phyloP scores from a whole-genome alignment of 805 yeast genomes.

The Metschnikowia hibisci region DNA sequence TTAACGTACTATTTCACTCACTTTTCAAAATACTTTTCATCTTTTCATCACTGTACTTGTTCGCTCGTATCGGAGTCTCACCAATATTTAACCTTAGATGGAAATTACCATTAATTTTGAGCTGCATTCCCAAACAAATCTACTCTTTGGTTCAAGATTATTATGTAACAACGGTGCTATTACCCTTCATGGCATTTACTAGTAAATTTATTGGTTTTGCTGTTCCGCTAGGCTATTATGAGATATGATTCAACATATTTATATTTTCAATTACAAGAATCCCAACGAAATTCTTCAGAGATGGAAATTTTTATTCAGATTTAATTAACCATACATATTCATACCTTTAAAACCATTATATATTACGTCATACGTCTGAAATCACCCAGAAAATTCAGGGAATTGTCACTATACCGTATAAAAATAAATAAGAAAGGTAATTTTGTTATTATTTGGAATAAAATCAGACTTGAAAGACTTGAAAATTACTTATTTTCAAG shows the following conservation, averaged over 20 bases:
- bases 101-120: slow-evolving; percentile 36
- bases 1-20: slow-evolving; percentile 44
- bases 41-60: slow-evolving; percentile 46
- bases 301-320: slow-evolving; percentile 75
- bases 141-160: slow-evolving; percentile 29
- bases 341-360: too few relatives aligned
- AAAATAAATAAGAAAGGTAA: too few relatives aligned
- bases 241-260: slow-evolving; percentile 74
- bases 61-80: slow-evolving; percentile 47
- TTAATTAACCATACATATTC: too few relatives aligned
- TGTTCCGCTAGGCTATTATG: slow-evolving; percentile 83
- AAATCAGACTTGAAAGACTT: too few relatives aligned
- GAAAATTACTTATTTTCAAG: too few relatives aligned
- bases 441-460: too few relatives aligned
- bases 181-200: too few relatives aligned
- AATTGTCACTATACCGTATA: too few relatives aligned
- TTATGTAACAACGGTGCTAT: slow-evolving; percentile 37
- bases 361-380: too few relatives aligned
- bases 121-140: slow-evolving; percentile 42
- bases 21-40: slow-evolving; percentile 44
- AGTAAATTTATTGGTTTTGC: slow-evolving; percentile 83
- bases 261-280: slow-evolving; percentile 80
- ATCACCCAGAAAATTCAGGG: too few relatives aligned
- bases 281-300: slow-evolving; percentile 75
- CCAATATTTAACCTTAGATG: slow-evolving; percentile 43